Evolutionary conservation across 1,284 basidiomycete species (phyloP), one percentile per base, ranked within the genome.

Genomic region (Rhodotorula sp.): DNA sequence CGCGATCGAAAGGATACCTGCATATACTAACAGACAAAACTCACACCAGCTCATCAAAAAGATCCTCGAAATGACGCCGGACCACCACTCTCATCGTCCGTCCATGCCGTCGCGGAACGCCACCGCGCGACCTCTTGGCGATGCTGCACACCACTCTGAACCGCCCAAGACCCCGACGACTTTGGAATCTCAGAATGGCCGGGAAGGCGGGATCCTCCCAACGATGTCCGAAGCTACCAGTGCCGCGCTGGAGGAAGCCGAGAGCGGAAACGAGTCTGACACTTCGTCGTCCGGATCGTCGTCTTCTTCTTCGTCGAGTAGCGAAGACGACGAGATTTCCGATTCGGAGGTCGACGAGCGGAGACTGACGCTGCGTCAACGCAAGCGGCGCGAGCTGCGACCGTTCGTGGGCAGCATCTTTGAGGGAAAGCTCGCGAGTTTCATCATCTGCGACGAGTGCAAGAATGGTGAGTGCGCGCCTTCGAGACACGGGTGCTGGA

Each of bases 401-500:
- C 89, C 93, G 0, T 90, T 95, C 74, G 86, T 91, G 15, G 93
- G 95, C 80, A 89, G 90, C 82, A 84, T 96, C 65, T 97, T 96
- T 77, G 90, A 91, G 63, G 94, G 94, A 8, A 86, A 87, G 74
- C 84, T 96, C 55, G 89, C 91, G 6, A 91, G 89, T 81, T 89
- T 95, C 77, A 89, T 97, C 60, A 90, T 97, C 6, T 97, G 94
- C 80, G 92, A 94, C 78, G 88, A 88, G 67, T 97, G 94, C 86
- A 93, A 94, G 80, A 83, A 83, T 64, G 85, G 85, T 56, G 76
- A 79, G 80, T 54, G n/a, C n/a, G 22, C 33, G 42, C 20, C 1
- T 20, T 45, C 22, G 26, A 26, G 0, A 14, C 0, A 4, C 12
- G 6, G 1, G 6, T 3, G 5, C 4, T 17, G 4, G 29, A n/a